Conservation (phyloP, 2,329 filamentous ascomycete species). For the Stenocarpella maydis region DNA sequence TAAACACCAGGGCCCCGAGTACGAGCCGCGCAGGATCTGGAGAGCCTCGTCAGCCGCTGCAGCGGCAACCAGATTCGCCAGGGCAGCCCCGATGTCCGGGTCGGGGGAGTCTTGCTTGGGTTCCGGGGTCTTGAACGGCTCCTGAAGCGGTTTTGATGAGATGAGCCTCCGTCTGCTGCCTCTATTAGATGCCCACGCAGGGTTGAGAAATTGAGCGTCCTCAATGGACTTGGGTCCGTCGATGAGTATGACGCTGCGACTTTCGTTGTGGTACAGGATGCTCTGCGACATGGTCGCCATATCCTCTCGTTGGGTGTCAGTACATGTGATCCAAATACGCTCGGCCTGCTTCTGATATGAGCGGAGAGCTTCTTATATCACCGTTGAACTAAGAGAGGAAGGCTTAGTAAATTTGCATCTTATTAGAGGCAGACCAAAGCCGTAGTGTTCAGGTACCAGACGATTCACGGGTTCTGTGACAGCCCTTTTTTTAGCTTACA, state of each 20-base stretch:
- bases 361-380: background rate
- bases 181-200: constrained; percentile 34
- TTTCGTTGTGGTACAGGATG: constrained; percentile 63
- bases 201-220: constrained; percentile 63
- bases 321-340: constrained; percentile 1
- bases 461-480: background rate
- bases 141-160: constrained; percentile 53
- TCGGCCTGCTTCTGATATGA: background rate
- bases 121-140: constrained; percentile 63
- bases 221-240: constrained; percentile 77
- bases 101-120: constrained; percentile 45
- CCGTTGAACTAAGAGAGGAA: too few species aligned
- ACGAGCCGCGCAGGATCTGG: constrained; percentile 44
- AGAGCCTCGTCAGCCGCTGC: constrained; percentile 57
- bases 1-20: constrained; percentile 56
- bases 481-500: background rate
- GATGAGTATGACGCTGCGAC: constrained; percentile 63
- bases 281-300: constrained; percentile 37
- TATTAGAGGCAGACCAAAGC: background rate
- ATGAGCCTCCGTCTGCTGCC: constrained; percentile 49
- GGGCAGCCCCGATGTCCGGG: constrained; percentile 53
- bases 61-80: constrained; percentile 62
- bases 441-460: background rate
- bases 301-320: background rate
- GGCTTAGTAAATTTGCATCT: background rate